Evolutionary conservation across 2,329 filamentous ascomycete genomes (phyloP).

Genomic region (Westerdykella sp.): DNA sequence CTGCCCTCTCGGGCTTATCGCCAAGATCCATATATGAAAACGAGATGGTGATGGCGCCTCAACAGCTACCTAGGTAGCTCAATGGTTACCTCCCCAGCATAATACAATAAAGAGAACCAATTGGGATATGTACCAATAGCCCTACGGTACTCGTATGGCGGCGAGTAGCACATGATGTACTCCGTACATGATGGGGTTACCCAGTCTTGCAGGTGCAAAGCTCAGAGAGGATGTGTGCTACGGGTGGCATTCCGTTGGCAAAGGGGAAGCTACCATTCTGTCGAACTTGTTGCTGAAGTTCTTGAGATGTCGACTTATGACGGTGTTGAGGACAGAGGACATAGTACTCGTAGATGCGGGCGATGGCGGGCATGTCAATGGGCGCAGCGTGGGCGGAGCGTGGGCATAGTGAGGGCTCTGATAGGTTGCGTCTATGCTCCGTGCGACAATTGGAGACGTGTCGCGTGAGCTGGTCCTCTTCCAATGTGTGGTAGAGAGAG

Average conservation of each 20-base stretch:
- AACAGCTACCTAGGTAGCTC: no score
- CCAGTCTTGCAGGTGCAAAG: not conserved
- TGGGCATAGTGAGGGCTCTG: conserved; percentile 22
- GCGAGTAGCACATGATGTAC: not conserved
- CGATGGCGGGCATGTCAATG: conserved; percentile 35
- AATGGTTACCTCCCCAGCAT: no score
- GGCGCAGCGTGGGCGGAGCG: conserved; percentile 29
- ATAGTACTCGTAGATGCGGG: conserved; percentile 35
- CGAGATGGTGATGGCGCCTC: conserved; percentile 11
- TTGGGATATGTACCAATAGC: conserved; percentile 21
- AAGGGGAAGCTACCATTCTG: conserved; percentile 24
- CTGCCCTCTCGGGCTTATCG: conserved; percentile 8
- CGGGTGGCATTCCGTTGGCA: conserved; percentile 1
- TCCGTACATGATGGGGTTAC: not conserved
- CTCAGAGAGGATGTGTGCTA: not conserved
- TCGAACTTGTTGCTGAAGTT: conserved; percentile 37
- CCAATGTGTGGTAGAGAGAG: no score
- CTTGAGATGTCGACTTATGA: conserved; percentile 36
- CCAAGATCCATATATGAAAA: not conserved
- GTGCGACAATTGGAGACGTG: not conserved
- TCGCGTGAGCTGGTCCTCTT: not conserved
- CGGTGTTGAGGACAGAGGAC: conserved; percentile 33
- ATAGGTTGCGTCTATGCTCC: conserved; percentile 12
- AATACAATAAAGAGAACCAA: conserved; percentile 8
- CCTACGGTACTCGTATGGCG: conserved; percentile 9